Percentiles rank a stretch among this genome's conserved stretches.
Conservation (phyloP, 306 rosid species). For the Rosa multiflora region DNA sequence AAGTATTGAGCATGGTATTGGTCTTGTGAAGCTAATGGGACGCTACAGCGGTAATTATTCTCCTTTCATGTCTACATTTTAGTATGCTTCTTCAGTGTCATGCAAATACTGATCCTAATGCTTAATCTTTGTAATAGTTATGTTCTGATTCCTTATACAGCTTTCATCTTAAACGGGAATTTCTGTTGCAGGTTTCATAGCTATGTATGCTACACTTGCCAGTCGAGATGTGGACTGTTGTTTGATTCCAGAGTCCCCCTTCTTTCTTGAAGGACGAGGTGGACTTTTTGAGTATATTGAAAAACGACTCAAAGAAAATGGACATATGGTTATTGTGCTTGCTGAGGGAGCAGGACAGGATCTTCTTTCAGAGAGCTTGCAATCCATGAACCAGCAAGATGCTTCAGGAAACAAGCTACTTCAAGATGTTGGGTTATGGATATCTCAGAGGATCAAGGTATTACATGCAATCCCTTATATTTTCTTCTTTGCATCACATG, state of each 20-base stretch:
- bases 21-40: conserved; percentile 92
- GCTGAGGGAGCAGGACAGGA: conserved; percentile 95
- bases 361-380: conserved; percentile 67
- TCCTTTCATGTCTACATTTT: conserved; percentile 15
- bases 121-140: conserved; percentile 1
- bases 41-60: conserved; percentile 68
- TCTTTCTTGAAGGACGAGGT: conserved; percentile 82
- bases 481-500: neutral
- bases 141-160: conserved; percentile 12
- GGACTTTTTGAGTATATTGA: conserved; percentile 76
- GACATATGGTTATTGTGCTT: conserved; percentile 88
- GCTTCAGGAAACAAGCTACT: conserved; percentile 87
- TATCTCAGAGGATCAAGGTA: conserved; percentile 86
- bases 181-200: conserved; percentile 71
- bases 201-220: conserved; percentile 92
- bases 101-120: neutral
- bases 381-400: conserved; percentile 58
- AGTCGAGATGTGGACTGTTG: conserved; percentile 96
- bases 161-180: conserved; percentile 3
- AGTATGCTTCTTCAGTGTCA: conserved; percentile 17
- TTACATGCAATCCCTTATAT: conserved; percentile 8
- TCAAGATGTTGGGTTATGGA: conserved; percentile 82
- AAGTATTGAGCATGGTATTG: conserved; percentile 84
- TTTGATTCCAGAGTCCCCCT: conserved; percentile 89
- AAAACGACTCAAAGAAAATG: conserved; percentile 68